Evolutionary conservation across 2,329 filamentous ascomycete genomes (phyloP), one percentile per base, ranked within the genome.

Genomic region (Fusarium longipes): DNA sequence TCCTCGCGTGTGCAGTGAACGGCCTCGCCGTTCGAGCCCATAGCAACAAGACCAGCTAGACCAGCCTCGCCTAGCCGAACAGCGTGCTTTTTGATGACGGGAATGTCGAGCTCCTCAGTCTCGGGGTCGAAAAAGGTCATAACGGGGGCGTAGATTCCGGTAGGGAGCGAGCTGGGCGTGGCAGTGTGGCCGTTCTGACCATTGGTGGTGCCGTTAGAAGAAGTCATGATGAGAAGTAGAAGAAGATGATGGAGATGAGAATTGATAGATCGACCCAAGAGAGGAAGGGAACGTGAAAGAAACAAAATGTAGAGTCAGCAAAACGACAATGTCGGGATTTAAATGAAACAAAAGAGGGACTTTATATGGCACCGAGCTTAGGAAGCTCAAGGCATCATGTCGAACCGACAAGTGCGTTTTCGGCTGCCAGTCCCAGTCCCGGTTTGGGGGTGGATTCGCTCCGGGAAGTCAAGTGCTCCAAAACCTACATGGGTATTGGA

Each of bases 21-120:
- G 24, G 93, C 93, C 82, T 97, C 93, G 63, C 93, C 93, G 79
- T 96, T 97, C 70, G 93, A 96, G 65, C 93, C 93, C 90, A 96
- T 93, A 70, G 90, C 91, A 40, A 96, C 91, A 25, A 97, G 85
- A 33, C 93, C 93, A 45, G 89, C 91, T 12, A 97, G 87, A 10
- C 93, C 93, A 58, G 88, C 91, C 76, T 89, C 83, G 36, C 89
- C 91, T 45, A 97, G 87, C 45, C 93, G 90, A 70, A 92, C 87
- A 24, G 92, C 91, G 76, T 97, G 93, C 75, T 87, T 90, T 80
- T 92, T 91, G 81, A 96, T 92, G 61, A 87, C 86, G 33, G 91
- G 84, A 67, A 94, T 88, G 75, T 97, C 93, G 73, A 97, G 85
- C 47, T 96, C 92, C 80, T 97, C 93, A 43, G 92, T 96, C 68